These are phyloP conservation scores for Tillandsia leiboldiana DNA, from an alignment of 176 grass and related monocot genomes.

Conservation along the genomic window DNA sequence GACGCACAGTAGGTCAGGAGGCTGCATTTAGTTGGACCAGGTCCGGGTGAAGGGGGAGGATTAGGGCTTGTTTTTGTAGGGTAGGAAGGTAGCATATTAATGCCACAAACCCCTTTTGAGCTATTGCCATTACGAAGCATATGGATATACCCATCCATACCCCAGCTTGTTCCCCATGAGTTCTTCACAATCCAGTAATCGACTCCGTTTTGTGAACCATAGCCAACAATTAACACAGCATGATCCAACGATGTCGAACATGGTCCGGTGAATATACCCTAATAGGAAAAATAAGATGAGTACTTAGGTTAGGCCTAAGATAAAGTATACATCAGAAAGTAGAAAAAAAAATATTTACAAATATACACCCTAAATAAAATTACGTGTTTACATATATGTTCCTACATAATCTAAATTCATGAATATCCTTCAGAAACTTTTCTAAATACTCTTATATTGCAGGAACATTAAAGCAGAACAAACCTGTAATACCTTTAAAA, in stretches of 20 bases:
- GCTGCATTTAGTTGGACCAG: constrained; percentile 81
- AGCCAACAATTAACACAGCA: constrained; percentile 88
- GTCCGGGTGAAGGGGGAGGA: constrained; percentile 72
- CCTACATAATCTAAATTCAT: too few relatives aligned
- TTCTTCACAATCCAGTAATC: constrained; percentile 99
- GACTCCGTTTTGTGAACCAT: constrained; percentile 67
- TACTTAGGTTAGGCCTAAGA: too few relatives aligned
- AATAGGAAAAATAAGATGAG: constrained; percentile 18
- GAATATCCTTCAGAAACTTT: too few relatives aligned
- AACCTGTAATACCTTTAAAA: too few relatives aligned
- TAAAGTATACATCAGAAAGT: too few relatives aligned
- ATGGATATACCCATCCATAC: constrained; percentile 82
- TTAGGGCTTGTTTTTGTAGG: constrained; percentile 73
- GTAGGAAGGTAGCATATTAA: constrained; percentile 84
- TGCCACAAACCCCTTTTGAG: constrained; percentile 59
- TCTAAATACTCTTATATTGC: too few relatives aligned
- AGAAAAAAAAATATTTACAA: too few relatives aligned
- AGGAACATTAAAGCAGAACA: too few relatives aligned
- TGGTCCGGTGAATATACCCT: constrained; percentile 94
- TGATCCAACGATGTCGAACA: constrained; percentile 89
- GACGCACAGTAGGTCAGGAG: constrained; percentile 59
- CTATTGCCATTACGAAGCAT: constrained; percentile 55
- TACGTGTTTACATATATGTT: too few relatives aligned
- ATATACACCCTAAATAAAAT: too few relatives aligned
- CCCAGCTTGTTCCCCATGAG: constrained; percentile 86